phyloP scores from a whole-genome alignment of 2,329 filamentous ascomycete species.

The Nigrospora oryzae region DNA sequence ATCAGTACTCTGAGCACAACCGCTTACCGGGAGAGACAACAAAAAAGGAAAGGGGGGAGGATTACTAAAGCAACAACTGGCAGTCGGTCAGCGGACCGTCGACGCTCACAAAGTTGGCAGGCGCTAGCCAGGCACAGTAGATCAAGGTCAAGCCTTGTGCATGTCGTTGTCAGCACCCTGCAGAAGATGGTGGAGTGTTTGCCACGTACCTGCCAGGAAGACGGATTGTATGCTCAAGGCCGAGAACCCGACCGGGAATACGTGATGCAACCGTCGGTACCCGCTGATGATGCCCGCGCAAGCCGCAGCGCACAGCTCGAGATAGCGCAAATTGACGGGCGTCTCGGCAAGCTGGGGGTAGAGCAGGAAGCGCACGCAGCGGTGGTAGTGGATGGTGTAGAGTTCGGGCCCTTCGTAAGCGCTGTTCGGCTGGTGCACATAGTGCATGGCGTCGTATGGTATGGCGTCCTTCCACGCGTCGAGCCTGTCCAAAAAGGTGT shows the following conservation, averaged over 20 bases:
- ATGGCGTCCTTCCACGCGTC: constrained; percentile 17
- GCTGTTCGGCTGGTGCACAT: constrained; percentile 14
- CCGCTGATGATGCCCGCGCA: constrained; percentile 18
- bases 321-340: constrained; percentile 17
- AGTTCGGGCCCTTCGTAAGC: constrained; percentile 17
- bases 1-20: not conserved
- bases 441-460: constrained; percentile 15
- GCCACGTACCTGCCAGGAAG: constrained; percentile 16
- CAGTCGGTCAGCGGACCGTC: constrained; percentile 18
- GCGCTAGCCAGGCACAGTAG: constrained; percentile 19
- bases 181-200: not conserved
- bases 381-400: constrained; percentile 21
- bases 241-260: constrained; percentile 20
- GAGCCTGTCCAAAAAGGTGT: constrained; percentile 14
- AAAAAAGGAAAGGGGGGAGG: not conserved
- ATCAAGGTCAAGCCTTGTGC: constrained; percentile 15
- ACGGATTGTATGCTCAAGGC: constrained; percentile 21
- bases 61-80: constrained; percentile 17
- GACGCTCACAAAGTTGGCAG: constrained; percentile 12
- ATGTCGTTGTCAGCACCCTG: too few species aligned
- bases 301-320: constrained; percentile 16
- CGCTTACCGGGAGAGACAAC: not conserved
- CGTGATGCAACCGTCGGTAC: constrained; percentile 17
- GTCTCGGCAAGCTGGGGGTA: constrained; percentile 17
- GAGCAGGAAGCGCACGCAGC: constrained; percentile 16